These are phyloP conservation scores for Diversispora epigaea DNA, from an alignment of 192 early-diverging fungal species.

Conservation along the genomic window DNA sequence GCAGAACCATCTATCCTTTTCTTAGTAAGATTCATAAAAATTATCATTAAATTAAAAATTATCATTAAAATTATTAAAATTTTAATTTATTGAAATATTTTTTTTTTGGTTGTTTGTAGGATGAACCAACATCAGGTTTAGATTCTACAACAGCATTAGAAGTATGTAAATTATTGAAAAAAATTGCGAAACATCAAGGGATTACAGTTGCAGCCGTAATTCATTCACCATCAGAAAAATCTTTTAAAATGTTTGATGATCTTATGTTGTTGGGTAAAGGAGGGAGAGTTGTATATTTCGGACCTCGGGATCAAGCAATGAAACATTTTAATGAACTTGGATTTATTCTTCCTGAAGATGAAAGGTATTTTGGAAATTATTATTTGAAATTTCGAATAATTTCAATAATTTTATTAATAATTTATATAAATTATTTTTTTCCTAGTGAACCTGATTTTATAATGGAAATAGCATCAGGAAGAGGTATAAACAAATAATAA, in stretches of 20 bases:
- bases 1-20: constrained; percentile 62
- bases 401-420: too few relatives aligned
- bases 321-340: constrained; percentile 56
- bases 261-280: constrained; percentile 70
- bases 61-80: too few relatives aligned
- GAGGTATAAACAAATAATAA: not conserved
- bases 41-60: not conserved
- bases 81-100: not conserved
- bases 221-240: constrained; percentile 63
- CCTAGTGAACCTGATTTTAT: constrained; percentile 50
- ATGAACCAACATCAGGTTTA: constrained; percentile 73
- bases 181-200: constrained; percentile 58
- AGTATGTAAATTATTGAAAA: constrained; percentile 57
- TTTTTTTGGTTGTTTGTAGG: constrained; percentile 28
- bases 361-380: not conserved
- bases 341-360: constrained; percentile 38
- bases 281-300: constrained; percentile 62
- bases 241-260: constrained; percentile 72
- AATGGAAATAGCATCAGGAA: constrained; percentile 67
- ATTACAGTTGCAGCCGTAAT: constrained; percentile 73
- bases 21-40: constrained; percentile 21
- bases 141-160: constrained; percentile 66
- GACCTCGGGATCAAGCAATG: constrained; percentile 50
- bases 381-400: too few relatives aligned
- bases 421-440: too few relatives aligned